Evolutionary conservation across 116 monocot species (phyloP), one percentile per base, ranked within the genome.

Genomic region (Dioscorea cayenensis): DNA sequence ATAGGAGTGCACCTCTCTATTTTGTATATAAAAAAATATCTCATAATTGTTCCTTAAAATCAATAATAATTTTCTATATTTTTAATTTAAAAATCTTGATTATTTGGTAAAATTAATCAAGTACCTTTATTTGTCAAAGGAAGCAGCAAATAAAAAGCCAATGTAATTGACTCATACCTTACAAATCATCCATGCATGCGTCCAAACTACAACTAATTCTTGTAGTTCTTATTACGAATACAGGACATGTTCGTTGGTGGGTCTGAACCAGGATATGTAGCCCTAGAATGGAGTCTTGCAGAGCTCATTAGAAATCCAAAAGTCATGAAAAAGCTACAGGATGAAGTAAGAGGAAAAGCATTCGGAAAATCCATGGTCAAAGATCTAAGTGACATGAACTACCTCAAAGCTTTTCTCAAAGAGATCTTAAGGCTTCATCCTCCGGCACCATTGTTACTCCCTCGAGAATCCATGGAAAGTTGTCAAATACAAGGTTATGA

Each of bases 261-360:
- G 4, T 21, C 51, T 4, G 66, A 74, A 5, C 55, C 74, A 1
- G 32, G 66, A 11, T 50, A 66, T 13, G 20, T 55, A 25, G 17
- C 66, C 2, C 43, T 66, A 10, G 67, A 43, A 49, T 76, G 60
- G 38, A 68, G 14, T 12, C 61, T 76, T 60, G 18, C 68, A 10
- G 76, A 74, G 66, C 74, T 74, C 18, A 28, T 74, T 7, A 49
- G 22, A 28, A 66, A 66, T 55, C 66, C 74, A 4, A 3, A 7
- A 4, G 66, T 27, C 1, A 52, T 74, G 66, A 12, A 12, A 19
- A 74, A 66, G n/a, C 52, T 18, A 8, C 65, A 66, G 23, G 66
- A 52, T 4, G 74, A 74, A 36, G 35, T 66, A 10, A 49, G 66
- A n/a, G 36, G 19, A 28, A 29, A 14, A 18, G 38, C 35, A 16